Evolutionary conservation across 2,329 filamentous ascomycete genomes (phyloP).

Genomic region (Monosporascus sp.): DNA sequence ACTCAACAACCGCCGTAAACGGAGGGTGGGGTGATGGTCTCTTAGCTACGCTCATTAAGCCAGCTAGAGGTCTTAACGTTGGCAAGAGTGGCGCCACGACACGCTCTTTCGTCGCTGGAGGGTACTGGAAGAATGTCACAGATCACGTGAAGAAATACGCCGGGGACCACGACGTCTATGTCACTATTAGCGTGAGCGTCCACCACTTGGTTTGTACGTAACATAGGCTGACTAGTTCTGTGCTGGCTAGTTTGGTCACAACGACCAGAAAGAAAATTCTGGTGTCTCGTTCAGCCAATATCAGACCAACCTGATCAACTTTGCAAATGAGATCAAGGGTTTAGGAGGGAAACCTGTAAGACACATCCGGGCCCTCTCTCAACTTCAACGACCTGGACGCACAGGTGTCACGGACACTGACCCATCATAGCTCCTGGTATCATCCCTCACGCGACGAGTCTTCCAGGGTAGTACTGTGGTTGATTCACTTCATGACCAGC

Average conservation of each 20-base stretch:
- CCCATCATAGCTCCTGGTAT: slow-evolving; percentile 38
- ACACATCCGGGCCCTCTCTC: background rate
- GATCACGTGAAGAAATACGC: slow-evolving; percentile 33
- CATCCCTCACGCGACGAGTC: slow-evolving; percentile 47
- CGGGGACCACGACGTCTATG: slow-evolving; percentile 37
- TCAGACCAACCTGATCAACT: slow-evolving; percentile 42
- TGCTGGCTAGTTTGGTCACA: slow-evolving; percentile 51
- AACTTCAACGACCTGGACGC: background rate
- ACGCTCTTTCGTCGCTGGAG: slow-evolving; percentile 43
- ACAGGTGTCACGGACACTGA: background rate
- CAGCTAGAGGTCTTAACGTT: slow-evolving; percentile 48
- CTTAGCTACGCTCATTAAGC: slow-evolving; percentile 40
- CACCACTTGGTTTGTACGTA: background rate
- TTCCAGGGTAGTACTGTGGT: slow-evolving; percentile 34
- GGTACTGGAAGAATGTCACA: slow-evolving; percentile 47
- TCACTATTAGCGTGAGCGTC: slow-evolving; percentile 44
- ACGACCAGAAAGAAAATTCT: slow-evolving; percentile 49
- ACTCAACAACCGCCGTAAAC: slow-evolving; percentile 41
- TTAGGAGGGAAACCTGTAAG: slow-evolving; percentile 39
- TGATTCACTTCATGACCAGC: slow-evolving; percentile 42
- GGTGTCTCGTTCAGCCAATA: slow-evolving; percentile 43
- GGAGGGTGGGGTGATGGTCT: slow-evolving; percentile 58
- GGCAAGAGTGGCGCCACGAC: slow-evolving; percentile 54
- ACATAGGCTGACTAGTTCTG: background rate
- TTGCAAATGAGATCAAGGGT: slow-evolving; percentile 35